Evolutionary conservation across 192 early-diverging fungal genomes (phyloP).

Genomic region (Coemansia sp.): DNA sequence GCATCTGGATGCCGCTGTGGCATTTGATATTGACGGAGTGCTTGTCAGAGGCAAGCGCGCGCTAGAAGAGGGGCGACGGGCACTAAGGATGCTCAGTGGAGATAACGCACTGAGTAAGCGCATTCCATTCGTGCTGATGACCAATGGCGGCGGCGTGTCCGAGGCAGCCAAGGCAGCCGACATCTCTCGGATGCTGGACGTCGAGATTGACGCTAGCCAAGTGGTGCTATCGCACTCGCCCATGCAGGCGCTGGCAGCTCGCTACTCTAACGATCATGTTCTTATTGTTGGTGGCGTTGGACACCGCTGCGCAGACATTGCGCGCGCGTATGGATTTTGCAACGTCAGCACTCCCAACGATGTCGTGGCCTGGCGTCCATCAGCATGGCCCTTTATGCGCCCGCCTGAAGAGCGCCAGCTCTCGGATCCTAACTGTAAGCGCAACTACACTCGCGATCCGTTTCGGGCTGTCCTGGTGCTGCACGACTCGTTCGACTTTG

Average conservation of each 20-base stretch:
- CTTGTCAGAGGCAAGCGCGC: conserved; percentile 75
- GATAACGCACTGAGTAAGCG: conserved; percentile 51
- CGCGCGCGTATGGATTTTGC: conserved; percentile 68
- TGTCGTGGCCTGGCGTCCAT: conserved; percentile 61
- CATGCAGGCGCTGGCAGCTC: conserved; percentile 64
- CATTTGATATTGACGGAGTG: conserved; percentile 87
- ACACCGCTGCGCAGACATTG: conserved; percentile 62
- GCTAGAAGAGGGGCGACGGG: conserved; percentile 65
- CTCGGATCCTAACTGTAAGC: not conserved
- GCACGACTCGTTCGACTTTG: conserved; percentile 88
- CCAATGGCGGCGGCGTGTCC: conserved; percentile 84
- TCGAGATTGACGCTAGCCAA: conserved; percentile 62
- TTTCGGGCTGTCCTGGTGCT: conserved; percentile 77
- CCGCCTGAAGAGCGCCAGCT: conserved; percentile 9
- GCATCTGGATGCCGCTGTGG: conserved; percentile 52
- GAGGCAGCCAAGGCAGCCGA: conserved; percentile 72
- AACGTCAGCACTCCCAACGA: conserved; percentile 68
- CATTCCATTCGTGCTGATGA: conserved; percentile 77
- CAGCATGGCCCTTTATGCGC: conserved; percentile 66
- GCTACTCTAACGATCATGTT: conserved; percentile 64
- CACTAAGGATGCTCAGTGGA: conserved; percentile 66
- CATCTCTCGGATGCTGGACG: conserved; percentile 58
- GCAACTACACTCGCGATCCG: conserved; percentile 48
- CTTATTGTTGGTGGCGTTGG: conserved; percentile 72
- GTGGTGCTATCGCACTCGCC: conserved; percentile 86